These are phyloP conservation scores for Lachnellula cervina DNA, from an alignment of 2,329 filamentous ascomycete species.

Conservation along the genomic window DNA sequence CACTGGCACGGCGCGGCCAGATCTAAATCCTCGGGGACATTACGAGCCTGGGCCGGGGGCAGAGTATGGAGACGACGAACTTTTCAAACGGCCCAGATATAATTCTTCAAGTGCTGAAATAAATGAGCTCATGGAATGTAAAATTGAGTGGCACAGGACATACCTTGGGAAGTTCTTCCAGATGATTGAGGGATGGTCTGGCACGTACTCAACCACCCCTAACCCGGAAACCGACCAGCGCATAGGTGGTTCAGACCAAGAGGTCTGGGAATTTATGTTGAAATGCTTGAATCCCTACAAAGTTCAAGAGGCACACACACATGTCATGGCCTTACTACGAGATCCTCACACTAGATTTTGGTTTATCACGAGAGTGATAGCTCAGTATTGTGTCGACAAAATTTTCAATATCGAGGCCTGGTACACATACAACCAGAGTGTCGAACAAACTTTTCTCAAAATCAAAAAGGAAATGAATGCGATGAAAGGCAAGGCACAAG, in stretches of 20 bases:
- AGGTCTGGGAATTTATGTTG: slow-evolving; percentile 37
- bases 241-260: slow-evolving; percentile 20
- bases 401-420: slow-evolving; percentile 34
- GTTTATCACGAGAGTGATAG: slow-evolving; percentile 36
- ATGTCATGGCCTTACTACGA: slow-evolving; percentile 33
- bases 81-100: not conserved
- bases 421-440: slow-evolving; percentile 29
- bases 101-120: not conserved
- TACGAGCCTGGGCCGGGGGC: not conserved
- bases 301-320: slow-evolving; percentile 30
- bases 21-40: not conserved
- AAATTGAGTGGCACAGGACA: slow-evolving; percentile 10
- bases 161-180: slow-evolving; percentile 17
- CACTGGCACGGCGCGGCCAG: too few species aligned
- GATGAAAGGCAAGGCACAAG: too few species aligned
- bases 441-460: slow-evolving; percentile 18
- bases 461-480: slow-evolving; percentile 15
- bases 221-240: slow-evolving; percentile 17
- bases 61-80: not conserved
- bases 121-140: not conserved
- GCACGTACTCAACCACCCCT: slow-evolving; percentile 20
- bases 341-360: slow-evolving; percentile 30
- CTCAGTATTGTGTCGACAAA: slow-evolving; percentile 34
- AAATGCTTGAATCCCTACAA: slow-evolving; percentile 27
- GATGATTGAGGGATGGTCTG: slow-evolving; percentile 29